Base-by-base conservation (phyloP, 208 protist genomes). In the Wallacemonas sp. region DNA sequence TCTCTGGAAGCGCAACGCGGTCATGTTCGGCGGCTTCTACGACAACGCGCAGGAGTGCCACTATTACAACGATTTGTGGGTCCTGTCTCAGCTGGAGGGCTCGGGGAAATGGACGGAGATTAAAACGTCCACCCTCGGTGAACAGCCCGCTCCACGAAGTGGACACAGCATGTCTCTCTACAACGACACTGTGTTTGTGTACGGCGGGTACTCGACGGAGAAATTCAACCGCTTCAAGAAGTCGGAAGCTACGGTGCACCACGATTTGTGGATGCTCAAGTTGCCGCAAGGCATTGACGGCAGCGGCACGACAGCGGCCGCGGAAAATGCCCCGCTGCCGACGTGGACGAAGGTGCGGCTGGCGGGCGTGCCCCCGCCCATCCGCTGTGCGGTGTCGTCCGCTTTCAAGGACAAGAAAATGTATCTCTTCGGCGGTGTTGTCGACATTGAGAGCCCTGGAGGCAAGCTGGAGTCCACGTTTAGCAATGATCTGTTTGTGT, bases 11-110 rank as follows among this genome's bases (percentile, higher is more conserved):
- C 83, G 84, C 46, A 90, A 80, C 30, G 88, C 82, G 2, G 81
- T 97, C 41, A 54, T 97, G 33, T 97, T 97, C 66, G 93, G 93
- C 44, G 93, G 93, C n/a, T 97, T 97, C 73, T 95, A 97, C 75
- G 93, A 96, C 70, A 96, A 93, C 30, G 79, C 84, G 14, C 81
- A 85, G 59, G 84, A 94, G 72, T 93, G 84, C 47, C 85, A 76
- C 58, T 97, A 96, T 64, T 94, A 81, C 66, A 86, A 97, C 63
- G 93, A 97, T 60, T 58, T 96, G 38, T 96, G 88, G 86, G 62
- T 93, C 9, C 83, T 97, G 14, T 88, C 82, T 17, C 17, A 79
- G 28, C 60, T 97, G n/a, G 93, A 96, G 30, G 88, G 82, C 0
- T 74, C 75, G n/a, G 87, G 85, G 8, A 73, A 70, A 28, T 95